Conservation (phyloP, 2,329 filamentous ascomycete genomes). For the Lithohypha guttulata region DNA sequence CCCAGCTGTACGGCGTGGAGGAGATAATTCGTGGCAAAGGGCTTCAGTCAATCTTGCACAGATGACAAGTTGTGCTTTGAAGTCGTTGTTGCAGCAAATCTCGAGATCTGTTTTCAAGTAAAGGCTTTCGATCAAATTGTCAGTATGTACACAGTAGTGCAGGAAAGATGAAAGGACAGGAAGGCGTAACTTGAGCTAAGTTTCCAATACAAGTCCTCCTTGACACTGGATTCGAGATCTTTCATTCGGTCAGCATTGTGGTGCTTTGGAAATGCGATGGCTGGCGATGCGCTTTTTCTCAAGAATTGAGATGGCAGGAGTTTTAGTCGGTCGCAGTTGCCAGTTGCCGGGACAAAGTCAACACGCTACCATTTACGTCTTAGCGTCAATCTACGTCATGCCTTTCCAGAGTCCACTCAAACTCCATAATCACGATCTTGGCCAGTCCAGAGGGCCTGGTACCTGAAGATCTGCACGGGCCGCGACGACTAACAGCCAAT, state of each 20-base stretch:
- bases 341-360: background rate
- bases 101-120: slow-evolving; percentile 2
- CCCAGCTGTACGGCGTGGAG: background rate
- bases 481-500: background rate
- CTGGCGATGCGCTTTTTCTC: slow-evolving; percentile 13
- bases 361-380: background rate
- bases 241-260: slow-evolving; percentile 16
- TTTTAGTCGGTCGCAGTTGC: slow-evolving; percentile 3
- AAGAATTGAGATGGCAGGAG: slow-evolving; percentile 10
- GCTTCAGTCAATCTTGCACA: background rate
- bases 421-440: no score
- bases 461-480: background rate
- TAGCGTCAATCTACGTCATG: slow-evolving; percentile 2
- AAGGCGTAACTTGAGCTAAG: slow-evolving; percentile 29
- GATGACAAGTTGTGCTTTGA: background rate
- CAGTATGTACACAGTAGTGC: slow-evolving; percentile 15
- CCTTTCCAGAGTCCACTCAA: no score
- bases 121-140: slow-evolving; percentile 11
- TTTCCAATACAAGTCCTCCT: slow-evolving; percentile 7
- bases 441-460: background rate
- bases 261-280: slow-evolving; percentile 19
- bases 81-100: no score
- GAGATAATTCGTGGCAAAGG: slow-evolving; percentile 5
- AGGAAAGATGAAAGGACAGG: slow-evolving; percentile 25
- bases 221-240: background rate